These are phyloP conservation scores for Russula olivacea DNA, from an alignment of 768 basidiomycete species.

Conservation along the genomic window DNA sequence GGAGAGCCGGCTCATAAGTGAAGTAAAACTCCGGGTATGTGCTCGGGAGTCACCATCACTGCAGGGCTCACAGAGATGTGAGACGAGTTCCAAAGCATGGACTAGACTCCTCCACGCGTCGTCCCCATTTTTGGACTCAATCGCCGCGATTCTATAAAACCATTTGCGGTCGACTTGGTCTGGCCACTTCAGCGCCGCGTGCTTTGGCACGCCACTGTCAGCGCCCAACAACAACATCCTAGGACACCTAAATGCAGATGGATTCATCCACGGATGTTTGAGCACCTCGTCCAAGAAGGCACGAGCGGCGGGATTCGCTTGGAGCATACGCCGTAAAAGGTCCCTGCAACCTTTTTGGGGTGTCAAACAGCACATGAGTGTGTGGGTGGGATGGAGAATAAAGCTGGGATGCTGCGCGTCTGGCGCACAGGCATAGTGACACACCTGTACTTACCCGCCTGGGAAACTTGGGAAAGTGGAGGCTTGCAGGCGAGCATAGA, in stretches of 20 bases:
- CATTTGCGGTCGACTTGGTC: background rate
- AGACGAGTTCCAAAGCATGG: background rate
- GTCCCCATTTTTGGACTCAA: background rate
- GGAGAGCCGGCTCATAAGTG: background rate
- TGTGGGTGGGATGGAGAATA: background rate
- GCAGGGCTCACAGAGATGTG: background rate
- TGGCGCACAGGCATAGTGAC: background rate
- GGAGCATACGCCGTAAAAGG: slow-evolving; percentile 1
- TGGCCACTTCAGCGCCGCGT: slow-evolving; percentile 2
- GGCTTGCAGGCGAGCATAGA: background rate
- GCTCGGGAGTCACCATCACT: background rate
- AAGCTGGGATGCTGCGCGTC: too few relatives aligned
- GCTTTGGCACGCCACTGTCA: background rate
- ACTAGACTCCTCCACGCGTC: background rate
- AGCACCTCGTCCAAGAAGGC: slow-evolving; percentile 3
- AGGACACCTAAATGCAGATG: background rate
- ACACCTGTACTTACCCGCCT: background rate
- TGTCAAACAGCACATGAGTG: background rate
- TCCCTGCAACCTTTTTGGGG: slow-evolving; percentile 2
- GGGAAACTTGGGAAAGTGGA: slow-evolving; percentile 1
- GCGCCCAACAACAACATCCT: background rate
- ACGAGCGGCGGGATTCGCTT: background rate
- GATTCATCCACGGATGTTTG: slow-evolving; percentile 1
- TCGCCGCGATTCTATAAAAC: background rate
- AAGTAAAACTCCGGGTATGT: background rate